These are phyloP conservation scores for Russula abietina DNA, from an alignment of 768 basidiomycete species.

Conservation along the genomic window DNA sequence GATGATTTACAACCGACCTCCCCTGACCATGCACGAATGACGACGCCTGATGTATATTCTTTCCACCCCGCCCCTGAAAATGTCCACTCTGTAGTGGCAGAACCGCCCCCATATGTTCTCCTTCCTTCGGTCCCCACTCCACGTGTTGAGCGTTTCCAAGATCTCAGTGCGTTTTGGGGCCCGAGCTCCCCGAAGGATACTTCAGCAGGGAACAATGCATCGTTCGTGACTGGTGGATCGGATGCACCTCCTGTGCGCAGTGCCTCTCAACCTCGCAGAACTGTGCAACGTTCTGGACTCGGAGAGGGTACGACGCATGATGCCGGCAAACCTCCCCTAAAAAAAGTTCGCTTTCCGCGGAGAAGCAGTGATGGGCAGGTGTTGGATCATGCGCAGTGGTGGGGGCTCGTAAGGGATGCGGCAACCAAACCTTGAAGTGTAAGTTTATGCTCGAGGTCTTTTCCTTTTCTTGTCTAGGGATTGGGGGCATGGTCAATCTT, in stretches of 20 bases:
- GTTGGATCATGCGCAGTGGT: conserved; percentile 15
- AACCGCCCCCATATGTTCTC: not conserved
- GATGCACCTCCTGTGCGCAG: not conserved
- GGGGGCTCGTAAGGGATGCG: conserved; percentile 9
- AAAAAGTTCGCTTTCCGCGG: not conserved
- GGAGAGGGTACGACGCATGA: not conserved
- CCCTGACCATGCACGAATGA: not conserved
- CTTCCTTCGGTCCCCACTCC: not conserved
- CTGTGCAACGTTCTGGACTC: not conserved
- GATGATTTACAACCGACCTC: too few species aligned
- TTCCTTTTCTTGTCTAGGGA: too few species aligned
- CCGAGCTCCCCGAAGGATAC: not conserved
- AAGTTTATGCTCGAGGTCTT: not conserved
- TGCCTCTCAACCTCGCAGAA: not conserved
- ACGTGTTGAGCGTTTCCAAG: not conserved
- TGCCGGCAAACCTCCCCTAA: not conserved
- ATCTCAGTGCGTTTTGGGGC: not conserved
- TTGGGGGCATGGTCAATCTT: not conserved
- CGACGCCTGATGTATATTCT: not conserved
- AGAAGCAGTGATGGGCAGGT: conserved; percentile 8
- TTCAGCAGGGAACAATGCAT: not conserved
- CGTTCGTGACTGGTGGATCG: not conserved
- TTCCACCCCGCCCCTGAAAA: conserved; percentile 8
- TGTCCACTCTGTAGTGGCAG: conserved; percentile 9
- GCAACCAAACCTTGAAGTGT: not conserved